Evolutionary conservation across 257 asterid genomes (phyloP).

Genomic region (Sherardia arvensis): DNA sequence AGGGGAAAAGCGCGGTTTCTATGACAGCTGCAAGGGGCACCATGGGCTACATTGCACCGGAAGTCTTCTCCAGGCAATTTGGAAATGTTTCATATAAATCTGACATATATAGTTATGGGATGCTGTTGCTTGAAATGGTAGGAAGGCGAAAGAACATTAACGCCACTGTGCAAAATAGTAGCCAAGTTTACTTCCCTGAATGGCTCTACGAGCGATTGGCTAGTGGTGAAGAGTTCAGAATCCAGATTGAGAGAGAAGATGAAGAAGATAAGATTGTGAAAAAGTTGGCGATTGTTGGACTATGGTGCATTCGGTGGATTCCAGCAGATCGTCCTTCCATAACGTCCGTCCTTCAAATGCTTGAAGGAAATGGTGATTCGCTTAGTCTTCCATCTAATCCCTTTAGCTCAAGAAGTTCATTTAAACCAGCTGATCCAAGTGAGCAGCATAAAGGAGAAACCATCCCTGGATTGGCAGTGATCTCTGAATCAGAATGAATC

Average conservation of each 20-base stretch:
- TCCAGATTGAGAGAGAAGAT: slow-evolving; percentile 11
- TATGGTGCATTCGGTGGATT: slow-evolving; percentile 3
- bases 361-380: slow-evolving; percentile 16
- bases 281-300: slow-evolving; percentile 23
- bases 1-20: background rate
- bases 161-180: background rate
- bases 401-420: background rate
- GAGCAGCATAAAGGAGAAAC: background rate
- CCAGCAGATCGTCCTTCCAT: slow-evolving; percentile 25
- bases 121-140: background rate
- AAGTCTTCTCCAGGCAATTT: background rate
- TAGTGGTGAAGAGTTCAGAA: slow-evolving; percentile 12
- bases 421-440: background rate
- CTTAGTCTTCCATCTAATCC: background rate
- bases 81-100: background rate
- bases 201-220: slow-evolving; percentile 27
- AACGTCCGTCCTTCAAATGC: slow-evolving; percentile 26
- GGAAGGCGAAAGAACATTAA: background rate
- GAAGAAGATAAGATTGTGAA: slow-evolving; percentile 2
- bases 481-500: background rate
- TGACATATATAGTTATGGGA: background rate
- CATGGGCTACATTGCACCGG: background rate
- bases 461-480: background rate
- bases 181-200: slow-evolving; percentile 14
- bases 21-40: background rate